A percentile compares a stretch with the other conserved stretches of the same genome.
Conservation (phyloP, 2,329 filamentous ascomycete species). For the Fusarium secorum region DNA sequence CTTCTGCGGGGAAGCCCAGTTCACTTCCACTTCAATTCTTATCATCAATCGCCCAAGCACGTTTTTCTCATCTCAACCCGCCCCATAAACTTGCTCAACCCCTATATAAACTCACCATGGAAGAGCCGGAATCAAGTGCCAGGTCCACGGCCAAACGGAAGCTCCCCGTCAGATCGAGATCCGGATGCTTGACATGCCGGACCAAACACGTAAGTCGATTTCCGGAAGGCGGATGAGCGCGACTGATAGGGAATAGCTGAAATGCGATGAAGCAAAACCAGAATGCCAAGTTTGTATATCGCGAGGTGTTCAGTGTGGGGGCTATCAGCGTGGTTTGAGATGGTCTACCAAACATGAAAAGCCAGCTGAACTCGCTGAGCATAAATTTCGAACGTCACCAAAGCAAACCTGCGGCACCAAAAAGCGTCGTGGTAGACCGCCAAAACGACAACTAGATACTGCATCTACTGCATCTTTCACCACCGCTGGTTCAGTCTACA, state of each 20-base stretch:
- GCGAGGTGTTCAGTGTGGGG: slow-evolving; percentile 35
- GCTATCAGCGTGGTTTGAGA: slow-evolving; percentile 32
- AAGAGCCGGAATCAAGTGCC: neutral
- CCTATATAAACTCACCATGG: neutral
- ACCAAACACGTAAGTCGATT: slow-evolving; percentile 23
- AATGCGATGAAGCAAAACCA: slow-evolving; percentile 41
- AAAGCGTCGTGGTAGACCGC: slow-evolving; percentile 23
- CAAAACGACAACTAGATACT: slow-evolving; percentile 1
- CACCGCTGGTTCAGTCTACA: neutral
- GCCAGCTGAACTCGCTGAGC: slow-evolving; percentile 9
- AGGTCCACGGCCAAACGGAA: slow-evolving; percentile 4
- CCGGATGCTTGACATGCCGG: slow-evolving; percentile 28
- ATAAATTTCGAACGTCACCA: slow-evolving; percentile 5
- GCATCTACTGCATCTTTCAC: slow-evolving; percentile 1
- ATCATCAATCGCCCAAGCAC: slow-evolving; percentile 5
- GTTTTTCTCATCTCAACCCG: neutral
- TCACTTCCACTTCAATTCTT: neutral
- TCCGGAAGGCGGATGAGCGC: too few relatives aligned
- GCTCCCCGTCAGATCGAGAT: slow-evolving; percentile 20
- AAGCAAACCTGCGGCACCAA: neutral
- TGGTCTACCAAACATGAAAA: slow-evolving; percentile 38
- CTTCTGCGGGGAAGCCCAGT: slow-evolving; percentile 28
- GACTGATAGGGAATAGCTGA: slow-evolving; percentile 27
- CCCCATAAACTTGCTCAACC: neutral
- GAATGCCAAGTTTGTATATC: slow-evolving; percentile 33